phyloP scores from a whole-genome alignment of 1,139 yeast species.

The Nakaseomyces kungkrabaensis region DNA sequence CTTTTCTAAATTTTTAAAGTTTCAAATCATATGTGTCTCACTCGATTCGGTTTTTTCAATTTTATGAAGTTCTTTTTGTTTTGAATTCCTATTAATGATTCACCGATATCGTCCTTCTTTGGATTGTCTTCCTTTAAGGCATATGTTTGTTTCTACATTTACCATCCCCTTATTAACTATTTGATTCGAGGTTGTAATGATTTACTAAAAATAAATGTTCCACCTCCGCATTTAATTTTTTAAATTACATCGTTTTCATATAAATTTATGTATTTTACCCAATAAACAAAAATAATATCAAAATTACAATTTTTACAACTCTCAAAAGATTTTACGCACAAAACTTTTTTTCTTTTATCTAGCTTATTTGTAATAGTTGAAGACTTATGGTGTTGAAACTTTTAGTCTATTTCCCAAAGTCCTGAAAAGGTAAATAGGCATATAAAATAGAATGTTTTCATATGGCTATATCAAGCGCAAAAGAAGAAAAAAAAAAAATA shows the following conservation, averaged over 20 bases:
- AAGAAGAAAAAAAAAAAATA: no score
- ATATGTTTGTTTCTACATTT: slow-evolving; percentile 1
- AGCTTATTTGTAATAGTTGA: no score
- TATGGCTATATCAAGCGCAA: no score
- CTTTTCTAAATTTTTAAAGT: slow-evolving; percentile 1
- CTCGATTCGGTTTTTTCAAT: background rate
- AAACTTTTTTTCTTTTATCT: no score
- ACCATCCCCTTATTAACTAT: slow-evolving; percentile 2
- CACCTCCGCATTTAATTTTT: slow-evolving; percentile 2
- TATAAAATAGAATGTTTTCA: background rate
- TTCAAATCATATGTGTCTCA: slow-evolving; percentile 1
- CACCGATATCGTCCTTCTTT: background rate
- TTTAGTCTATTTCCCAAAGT: no score
- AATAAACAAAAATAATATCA: slow-evolving; percentile 2
- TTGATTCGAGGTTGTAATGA: slow-evolving; percentile 2
- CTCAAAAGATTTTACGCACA: no score
- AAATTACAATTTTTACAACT: background rate
- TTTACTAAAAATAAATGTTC: slow-evolving; percentile 1
- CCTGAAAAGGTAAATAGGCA: background rate
- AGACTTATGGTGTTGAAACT: no score
- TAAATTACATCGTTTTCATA: slow-evolving; percentile 3
- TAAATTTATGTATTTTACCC: slow-evolving; percentile 3
- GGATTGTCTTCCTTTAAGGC: background rate
- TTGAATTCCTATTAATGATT: background rate
- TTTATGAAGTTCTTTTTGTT: background rate